phyloP scores from a whole-genome alignment of 1,284 basidiomycete species.

The Ustilago loliicola region DNA sequence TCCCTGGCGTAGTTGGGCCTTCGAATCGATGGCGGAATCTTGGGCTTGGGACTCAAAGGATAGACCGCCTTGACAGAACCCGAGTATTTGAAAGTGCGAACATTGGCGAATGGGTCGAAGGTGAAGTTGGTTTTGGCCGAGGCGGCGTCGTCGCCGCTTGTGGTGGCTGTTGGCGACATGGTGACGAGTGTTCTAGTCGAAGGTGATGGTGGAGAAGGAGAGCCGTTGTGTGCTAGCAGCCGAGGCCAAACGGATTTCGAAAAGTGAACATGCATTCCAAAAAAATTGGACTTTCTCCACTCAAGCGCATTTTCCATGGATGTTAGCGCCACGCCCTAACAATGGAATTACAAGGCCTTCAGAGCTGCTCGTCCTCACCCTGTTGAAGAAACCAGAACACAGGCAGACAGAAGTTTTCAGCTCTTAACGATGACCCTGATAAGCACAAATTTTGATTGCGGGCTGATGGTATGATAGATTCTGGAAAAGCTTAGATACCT shows the following conservation, averaged over 20 bases:
- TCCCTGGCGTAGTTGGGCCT: slow-evolving; percentile 69
- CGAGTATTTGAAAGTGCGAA: slow-evolving; percentile 62
- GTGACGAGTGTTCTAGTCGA: background rate
- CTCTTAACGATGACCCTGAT: too few relatives aligned
- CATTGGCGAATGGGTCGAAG: slow-evolving; percentile 61
- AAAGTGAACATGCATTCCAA: slow-evolving; percentile 4
- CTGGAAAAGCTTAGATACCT: slow-evolving; percentile 43
- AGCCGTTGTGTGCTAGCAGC: background rate
- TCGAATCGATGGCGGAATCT: slow-evolving; percentile 64
- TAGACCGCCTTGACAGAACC: slow-evolving; percentile 63
- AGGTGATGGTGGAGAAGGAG: slow-evolving; percentile 15
- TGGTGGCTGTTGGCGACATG: slow-evolving; percentile 39
- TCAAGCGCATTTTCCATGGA: background rate
- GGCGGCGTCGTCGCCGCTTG: slow-evolving; percentile 9
- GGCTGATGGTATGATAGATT: background rate
- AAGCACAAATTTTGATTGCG: background rate
- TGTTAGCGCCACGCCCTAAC: slow-evolving; percentile 3
- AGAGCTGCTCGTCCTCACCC: too few relatives aligned
- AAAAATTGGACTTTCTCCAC: slow-evolving; percentile 17
- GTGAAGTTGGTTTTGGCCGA: slow-evolving; percentile 23
- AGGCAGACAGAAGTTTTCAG: too few relatives aligned
- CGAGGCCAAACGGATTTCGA: background rate
- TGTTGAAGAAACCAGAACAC: too few relatives aligned
- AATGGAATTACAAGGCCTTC: background rate
- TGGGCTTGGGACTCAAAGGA: slow-evolving; percentile 64